Percentiles rank a stretch among this genome's conserved stretches.
Evolutionary conservation across 306 rosid genomes (phyloP).

Genomic region (Vigna reflexopilosa): DNA sequence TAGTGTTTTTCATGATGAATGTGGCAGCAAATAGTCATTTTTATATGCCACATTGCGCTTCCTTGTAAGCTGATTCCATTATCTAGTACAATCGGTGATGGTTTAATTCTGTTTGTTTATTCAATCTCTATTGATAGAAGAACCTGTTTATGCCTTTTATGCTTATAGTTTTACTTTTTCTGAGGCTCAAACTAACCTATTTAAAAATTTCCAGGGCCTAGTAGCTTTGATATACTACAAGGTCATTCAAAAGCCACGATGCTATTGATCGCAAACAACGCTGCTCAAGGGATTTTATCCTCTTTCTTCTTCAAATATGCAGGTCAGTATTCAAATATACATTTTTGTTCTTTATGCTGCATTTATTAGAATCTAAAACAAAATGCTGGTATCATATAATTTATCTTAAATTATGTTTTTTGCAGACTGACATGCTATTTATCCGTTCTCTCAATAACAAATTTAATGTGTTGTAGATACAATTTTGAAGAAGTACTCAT

Average conservation of each 20-base stretch:
- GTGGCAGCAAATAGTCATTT: slow-evolving; percentile 21
- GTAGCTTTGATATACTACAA: slow-evolving; percentile 87
- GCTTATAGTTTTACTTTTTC: not conserved
- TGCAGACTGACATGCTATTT: slow-evolving; percentile 26
- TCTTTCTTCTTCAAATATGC: slow-evolving; percentile 99
- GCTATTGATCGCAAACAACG: slow-evolving; percentile 91
- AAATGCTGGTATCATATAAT: slow-evolving; percentile 3
- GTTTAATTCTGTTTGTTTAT: slow-evolving; percentile 18
- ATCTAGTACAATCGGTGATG: slow-evolving; percentile 11
- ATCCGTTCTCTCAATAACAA: slow-evolving; percentile 17
- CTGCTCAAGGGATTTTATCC: slow-evolving; percentile 97
- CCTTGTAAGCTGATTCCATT: not conserved
- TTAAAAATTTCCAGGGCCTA: slow-evolving; percentile 74
- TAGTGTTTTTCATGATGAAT: not conserved
- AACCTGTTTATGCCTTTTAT: not conserved
- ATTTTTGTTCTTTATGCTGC: not conserved
- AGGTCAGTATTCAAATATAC: slow-evolving; percentile 55
- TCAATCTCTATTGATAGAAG: slow-evolving; percentile 21
- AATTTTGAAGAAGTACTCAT: slow-evolving; percentile 95
- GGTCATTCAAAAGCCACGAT: slow-evolving; percentile 98
- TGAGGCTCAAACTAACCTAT: slow-evolving; percentile 38
- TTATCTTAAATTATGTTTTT: slow-evolving; percentile 12
- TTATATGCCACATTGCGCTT: not conserved
- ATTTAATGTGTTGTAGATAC: slow-evolving; percentile 74
- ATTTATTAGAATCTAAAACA: slow-evolving; percentile 5